A percentile compares a stretch with the other conserved stretches of the same genome.
These are phyloP conservation scores for Naganishia randhawae DNA, from an alignment of 768 basidiomycete species.

Conservation along the genomic window DNA sequence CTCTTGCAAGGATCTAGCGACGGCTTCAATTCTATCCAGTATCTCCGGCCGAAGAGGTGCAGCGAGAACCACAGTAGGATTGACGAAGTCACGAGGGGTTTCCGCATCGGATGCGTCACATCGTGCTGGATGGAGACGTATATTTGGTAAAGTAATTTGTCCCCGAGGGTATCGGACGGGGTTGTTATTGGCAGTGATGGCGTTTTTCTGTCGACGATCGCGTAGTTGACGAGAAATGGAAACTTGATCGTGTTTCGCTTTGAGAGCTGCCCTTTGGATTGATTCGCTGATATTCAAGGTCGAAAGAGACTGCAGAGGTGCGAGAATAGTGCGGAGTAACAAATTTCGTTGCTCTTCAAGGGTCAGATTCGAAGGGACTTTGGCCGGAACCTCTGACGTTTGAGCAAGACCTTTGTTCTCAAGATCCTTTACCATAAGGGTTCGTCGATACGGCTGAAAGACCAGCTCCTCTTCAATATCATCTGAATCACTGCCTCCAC, in stretches of 20 bases:
- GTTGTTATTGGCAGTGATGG: conserved; percentile 6
- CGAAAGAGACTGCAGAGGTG: background rate
- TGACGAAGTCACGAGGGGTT: background rate
- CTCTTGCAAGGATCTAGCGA: conserved; percentile 4
- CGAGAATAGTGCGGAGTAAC: background rate
- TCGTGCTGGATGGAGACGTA: too few species aligned
- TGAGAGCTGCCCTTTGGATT: background rate
- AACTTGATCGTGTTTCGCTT: background rate
- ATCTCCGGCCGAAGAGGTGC: conserved; percentile 6
- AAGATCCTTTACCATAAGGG: background rate
- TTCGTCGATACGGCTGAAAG: background rate
- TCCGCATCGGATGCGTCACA: background rate
- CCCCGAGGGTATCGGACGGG: conserved; percentile 28
- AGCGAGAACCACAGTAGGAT: conserved; percentile 5
- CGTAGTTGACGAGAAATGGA: background rate
- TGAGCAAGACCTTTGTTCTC: background rate
- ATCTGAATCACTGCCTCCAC: background rate
- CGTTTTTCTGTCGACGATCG: background rate
- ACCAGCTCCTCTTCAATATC: conserved; percentile 3
- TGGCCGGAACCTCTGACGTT: background rate
- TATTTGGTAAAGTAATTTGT: background rate
- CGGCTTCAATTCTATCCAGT: conserved; percentile 10
- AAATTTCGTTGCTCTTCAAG: background rate
- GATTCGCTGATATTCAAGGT: background rate
- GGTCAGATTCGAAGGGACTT: background rate